Evolutionary conservation across 768 basidiomycete species (phyloP).

Genomic region (Daedalea quercina): DNA sequence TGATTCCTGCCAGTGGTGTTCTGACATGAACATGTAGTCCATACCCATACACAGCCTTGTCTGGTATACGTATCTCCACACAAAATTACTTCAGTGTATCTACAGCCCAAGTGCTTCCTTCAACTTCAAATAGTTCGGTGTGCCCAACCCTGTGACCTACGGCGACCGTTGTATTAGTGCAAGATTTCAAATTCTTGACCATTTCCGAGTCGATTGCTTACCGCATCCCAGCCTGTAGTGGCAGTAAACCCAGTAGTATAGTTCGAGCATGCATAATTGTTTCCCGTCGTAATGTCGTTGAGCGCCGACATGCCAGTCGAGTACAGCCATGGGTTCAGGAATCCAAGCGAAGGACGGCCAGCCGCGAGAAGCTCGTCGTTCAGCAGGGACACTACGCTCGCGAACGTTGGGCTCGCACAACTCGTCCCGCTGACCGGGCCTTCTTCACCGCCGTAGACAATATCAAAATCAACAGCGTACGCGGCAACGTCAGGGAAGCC

Average conservation of each 20-base stretch:
- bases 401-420: constrained; percentile 27
- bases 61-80: too few species aligned
- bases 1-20: too few species aligned
- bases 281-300: constrained; percentile 27
- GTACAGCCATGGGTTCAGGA: constrained; percentile 30
- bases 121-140: background rate
- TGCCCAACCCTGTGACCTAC: background rate
- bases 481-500: constrained; percentile 42
- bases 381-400: constrained; percentile 26
- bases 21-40: too few species aligned
- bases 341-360: constrained; percentile 25
- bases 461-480: constrained; percentile 24
- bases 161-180: background rate
- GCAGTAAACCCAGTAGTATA: constrained; percentile 26
- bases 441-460: constrained; percentile 13
- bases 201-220: too few species aligned
- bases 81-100: too few species aligned
- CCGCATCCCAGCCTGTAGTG: constrained; percentile 24
- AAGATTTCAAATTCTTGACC: too few species aligned
- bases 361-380: constrained; percentile 25
- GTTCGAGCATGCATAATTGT: constrained; percentile 15
- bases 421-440: constrained; percentile 23
- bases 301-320: constrained; percentile 16
- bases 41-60: too few species aligned
- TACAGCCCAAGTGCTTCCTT: background rate